phyloP scores from a whole-genome alignment of 129 eudicot genomes.

The Flaveria trinervia region DNA sequence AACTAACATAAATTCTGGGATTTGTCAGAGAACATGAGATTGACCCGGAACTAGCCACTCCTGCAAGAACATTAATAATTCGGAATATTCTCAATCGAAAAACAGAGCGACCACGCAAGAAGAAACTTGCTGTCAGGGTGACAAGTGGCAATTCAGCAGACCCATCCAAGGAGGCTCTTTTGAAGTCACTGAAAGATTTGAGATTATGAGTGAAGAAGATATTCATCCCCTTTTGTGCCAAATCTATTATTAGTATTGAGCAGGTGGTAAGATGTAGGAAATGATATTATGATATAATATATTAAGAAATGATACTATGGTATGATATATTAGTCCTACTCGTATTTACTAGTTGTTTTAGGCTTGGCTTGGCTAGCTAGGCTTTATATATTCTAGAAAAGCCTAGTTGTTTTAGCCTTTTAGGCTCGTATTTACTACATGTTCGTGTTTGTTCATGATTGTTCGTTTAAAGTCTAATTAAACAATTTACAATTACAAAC shows the following conservation, averaged over 20 bases:
- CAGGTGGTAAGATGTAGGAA: slow-evolving; percentile 27
- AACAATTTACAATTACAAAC: no score
- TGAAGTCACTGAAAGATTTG: slow-evolving; percentile 34
- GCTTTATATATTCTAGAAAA: neutral
- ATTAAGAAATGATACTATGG: neutral
- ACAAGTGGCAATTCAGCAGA: slow-evolving; percentile 32
- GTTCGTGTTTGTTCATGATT: no score
- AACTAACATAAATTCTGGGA: slow-evolving; percentile 5
- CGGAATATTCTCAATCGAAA: slow-evolving; percentile 37
- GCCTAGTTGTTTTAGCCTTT: no score
- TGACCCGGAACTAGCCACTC: slow-evolving; percentile 48
- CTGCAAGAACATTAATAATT: slow-evolving; percentile 54
- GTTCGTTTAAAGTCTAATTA: no score
- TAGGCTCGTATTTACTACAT: no score
- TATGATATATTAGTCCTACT: slow-evolving; percentile 1
- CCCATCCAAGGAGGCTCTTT: slow-evolving; percentile 32
- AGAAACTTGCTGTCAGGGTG: slow-evolving; percentile 24
- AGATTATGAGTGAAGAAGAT: slow-evolving; percentile 17
- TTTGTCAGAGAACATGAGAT: slow-evolving; percentile 70
- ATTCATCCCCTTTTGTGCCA: slow-evolving; percentile 11
- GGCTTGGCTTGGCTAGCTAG: slow-evolving; percentile 13
- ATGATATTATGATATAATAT: neutral
- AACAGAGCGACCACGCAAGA: slow-evolving; percentile 22
- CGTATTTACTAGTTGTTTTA: neutral
- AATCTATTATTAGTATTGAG: slow-evolving; percentile 6